Evolutionary conservation across 768 basidiomycete genomes (phyloP).

Genomic region (Sporobolomyces pararoseus): DNA sequence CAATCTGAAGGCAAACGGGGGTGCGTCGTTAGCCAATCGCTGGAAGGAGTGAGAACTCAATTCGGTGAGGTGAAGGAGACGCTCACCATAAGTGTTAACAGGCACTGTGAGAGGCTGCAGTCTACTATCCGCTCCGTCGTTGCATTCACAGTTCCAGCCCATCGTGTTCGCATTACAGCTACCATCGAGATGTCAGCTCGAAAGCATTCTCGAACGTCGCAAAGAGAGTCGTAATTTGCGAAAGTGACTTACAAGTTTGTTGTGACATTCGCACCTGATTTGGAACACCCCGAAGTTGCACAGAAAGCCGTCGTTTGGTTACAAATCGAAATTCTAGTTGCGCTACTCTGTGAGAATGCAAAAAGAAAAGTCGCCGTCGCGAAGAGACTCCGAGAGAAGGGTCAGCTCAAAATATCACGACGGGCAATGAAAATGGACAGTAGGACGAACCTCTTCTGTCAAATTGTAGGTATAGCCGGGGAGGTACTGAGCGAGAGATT

Average conservation of each 20-base stretch:
- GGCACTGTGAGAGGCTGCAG: slow-evolving; percentile 13
- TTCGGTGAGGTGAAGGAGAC: no score
- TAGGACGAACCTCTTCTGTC: slow-evolving; percentile 20
- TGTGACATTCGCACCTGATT: slow-evolving; percentile 3
- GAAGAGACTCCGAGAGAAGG: background rate
- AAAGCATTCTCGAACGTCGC: no score
- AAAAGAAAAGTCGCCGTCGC: slow-evolving; percentile 16
- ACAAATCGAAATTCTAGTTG: slow-evolving; percentile 29
- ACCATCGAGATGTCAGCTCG: no score
- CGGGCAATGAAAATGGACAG: background rate
- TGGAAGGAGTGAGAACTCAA: no score
- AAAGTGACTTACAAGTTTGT: slow-evolving; percentile 31
- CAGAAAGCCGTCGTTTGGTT: slow-evolving; percentile 27
- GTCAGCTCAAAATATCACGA: background rate
- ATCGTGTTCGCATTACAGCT: slow-evolving; percentile 26
- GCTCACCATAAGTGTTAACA: slow-evolving; percentile 22
- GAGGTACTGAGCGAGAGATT: background rate
- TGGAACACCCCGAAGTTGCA: slow-evolving; percentile 3
- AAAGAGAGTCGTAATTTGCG: no score
- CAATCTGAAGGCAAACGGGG: slow-evolving; percentile 8
- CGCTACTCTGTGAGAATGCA: background rate
- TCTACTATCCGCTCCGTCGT: slow-evolving; percentile 7
- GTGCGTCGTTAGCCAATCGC: no score
- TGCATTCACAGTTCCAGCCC: slow-evolving; percentile 32
- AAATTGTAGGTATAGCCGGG: slow-evolving; percentile 30